Evolutionary conservation across 495 filamentous ascomycete species (phyloP).

Genomic region (Penicillium turbatum): DNA sequence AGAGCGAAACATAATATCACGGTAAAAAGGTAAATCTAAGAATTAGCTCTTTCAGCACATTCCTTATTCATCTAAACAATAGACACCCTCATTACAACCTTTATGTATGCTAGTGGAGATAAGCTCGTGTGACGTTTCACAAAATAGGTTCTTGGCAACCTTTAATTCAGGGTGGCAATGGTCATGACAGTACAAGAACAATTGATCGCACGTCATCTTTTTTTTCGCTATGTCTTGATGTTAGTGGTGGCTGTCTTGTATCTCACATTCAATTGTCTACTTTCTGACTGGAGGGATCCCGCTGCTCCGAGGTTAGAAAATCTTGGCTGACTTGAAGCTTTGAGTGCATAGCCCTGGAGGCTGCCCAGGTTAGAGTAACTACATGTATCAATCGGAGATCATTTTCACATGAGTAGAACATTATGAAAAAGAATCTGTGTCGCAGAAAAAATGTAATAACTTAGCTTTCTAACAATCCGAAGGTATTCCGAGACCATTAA

Average conservation of each 20-base stretch:
- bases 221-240: background rate
- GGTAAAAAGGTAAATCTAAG: background rate
- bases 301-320: background rate
- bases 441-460: background rate
- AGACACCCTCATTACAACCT: conserved; percentile 24
- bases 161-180: conserved; percentile 27
- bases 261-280: background rate
- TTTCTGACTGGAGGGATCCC: background rate
- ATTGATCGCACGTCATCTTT: conserved; percentile 7
- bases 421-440: background rate
- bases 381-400: conserved; percentile 18
- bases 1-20: too few relatives aligned
- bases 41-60: conserved; percentile 6
- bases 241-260: background rate
- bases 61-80: conserved; percentile 16
- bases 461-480: background rate
- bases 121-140: conserved; percentile 46
- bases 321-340: background rate
- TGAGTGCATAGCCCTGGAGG: background rate
- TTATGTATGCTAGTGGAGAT: conserved; percentile 38
- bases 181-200: conserved; percentile 24
- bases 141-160: conserved; percentile 28
- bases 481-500: background rate
- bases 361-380: background rate
- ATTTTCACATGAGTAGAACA: background rate